A percentile compares a stretch with the other conserved stretches of the same genome.
Conservation (phyloP, 371 early-diverging fungal genomes). For the Mortierella sp. region DNA sequence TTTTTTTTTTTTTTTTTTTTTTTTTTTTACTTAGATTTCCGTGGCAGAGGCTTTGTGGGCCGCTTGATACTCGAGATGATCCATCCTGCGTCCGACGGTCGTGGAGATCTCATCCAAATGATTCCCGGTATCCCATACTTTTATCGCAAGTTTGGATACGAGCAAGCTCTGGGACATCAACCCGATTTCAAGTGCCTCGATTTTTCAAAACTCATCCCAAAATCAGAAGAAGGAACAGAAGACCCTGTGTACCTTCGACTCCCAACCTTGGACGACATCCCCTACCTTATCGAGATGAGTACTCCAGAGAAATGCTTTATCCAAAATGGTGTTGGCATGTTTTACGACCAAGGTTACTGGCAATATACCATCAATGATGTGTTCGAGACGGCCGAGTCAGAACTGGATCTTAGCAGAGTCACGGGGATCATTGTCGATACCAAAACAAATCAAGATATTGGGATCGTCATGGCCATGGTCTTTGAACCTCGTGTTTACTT, state of each 20-base stretch:
- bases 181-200: conserved; percentile 1
- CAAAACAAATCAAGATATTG: conserved; percentile 22
- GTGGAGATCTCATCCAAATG: conserved; percentile 41
- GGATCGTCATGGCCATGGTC: conserved; percentile 13
- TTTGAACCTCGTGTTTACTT: not conserved
- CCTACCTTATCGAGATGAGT: conserved; percentile 30
- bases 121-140: conserved; percentile 36
- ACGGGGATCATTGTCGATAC: conserved; percentile 31
- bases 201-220: not conserved
- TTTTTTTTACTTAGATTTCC: conserved; percentile 13
- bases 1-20: not conserved
- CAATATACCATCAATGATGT: conserved; percentile 17
- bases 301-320: conserved; percentile 10
- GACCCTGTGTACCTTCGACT: conserved; percentile 11
- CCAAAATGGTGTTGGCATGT: conserved; percentile 11
- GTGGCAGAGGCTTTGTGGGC: conserved; percentile 29
- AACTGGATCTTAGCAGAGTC: conserved; percentile 1
- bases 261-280: conserved; percentile 27
- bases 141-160: conserved; percentile 45
- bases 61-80: conserved; percentile 29
- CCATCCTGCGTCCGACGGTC: conserved; percentile 28
- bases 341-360: conserved; percentile 33
- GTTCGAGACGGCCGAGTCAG: not conserved
- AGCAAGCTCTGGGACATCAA: conserved; percentile 17
- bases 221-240: not conserved